These are phyloP conservation scores for Colletotrichum phormii DNA, from an alignment of 2,329 filamentous ascomycete genomes.

Conservation along the genomic window DNA sequence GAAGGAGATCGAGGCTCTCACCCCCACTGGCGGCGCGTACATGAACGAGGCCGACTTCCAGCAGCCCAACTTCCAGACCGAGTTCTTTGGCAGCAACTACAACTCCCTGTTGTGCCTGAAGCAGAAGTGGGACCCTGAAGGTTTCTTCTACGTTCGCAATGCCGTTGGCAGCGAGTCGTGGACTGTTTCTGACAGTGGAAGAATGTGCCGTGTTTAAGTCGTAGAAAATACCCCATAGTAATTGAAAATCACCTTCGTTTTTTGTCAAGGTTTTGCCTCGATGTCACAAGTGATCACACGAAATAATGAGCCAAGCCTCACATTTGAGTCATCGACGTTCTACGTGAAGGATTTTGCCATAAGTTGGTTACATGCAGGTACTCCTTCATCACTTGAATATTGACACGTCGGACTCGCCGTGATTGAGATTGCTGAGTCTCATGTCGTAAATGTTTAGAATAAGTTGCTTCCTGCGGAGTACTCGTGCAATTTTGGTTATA, in stretches of 20 bases:
- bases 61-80: slow-evolving; percentile 56
- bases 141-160: slow-evolving; percentile 58
- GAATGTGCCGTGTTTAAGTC: slow-evolving; percentile 36
- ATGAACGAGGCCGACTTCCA: slow-evolving; percentile 64
- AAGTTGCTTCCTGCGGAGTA: too few species aligned
- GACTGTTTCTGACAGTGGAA: slow-evolving; percentile 44
- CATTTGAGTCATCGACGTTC: too few species aligned
- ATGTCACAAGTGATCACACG: background rate
- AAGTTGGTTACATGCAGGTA: too few species aligned
- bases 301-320: too few species aligned
- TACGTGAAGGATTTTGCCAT: rapidly evolving
- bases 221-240: background rate
- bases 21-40: slow-evolving; percentile 57
- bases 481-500: too few species aligned
- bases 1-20: slow-evolving; percentile 38
- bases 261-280: background rate
- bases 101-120: slow-evolving; percentile 56
- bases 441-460: too few species aligned
- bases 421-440: too few species aligned
- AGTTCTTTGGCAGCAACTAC: slow-evolving; percentile 62
- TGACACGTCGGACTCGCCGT: too few species aligned
- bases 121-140: slow-evolving; percentile 58
- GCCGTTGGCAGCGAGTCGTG: slow-evolving; percentile 65
- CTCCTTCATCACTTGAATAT: too few species aligned
- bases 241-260: background rate